These are phyloP conservation scores for Sphagnum magellanicum DNA, from an alignment of 228 moss, liverwort and hornwort species.

Conservation along the genomic window DNA sequence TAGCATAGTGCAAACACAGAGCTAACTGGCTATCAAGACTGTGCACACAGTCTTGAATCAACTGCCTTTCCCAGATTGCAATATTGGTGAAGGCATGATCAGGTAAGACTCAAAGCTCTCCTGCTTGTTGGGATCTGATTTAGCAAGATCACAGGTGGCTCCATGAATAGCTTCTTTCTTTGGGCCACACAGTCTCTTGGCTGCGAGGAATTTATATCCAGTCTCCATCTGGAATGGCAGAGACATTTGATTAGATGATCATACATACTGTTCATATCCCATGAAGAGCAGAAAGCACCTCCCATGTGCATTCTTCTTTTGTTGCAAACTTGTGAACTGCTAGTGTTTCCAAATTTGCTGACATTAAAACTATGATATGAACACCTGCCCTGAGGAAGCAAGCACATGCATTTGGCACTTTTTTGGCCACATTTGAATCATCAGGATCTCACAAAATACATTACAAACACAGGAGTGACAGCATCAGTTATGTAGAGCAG, in stretches of 20 bases:
- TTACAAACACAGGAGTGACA: no score
- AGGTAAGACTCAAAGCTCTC: constrained; percentile 6
- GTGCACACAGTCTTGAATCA: constrained; percentile 15
- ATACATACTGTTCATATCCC: no score
- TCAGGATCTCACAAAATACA: no score
- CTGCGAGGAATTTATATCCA: constrained; percentile 8
- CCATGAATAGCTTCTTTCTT: constrained; percentile 21
- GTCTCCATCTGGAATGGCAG: constrained; percentile 8
- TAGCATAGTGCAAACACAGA: neutral
- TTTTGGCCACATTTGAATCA: no score
- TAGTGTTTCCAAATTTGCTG: no score
- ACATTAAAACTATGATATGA: no score
- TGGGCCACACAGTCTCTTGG: constrained; percentile 20
- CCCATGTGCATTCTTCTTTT: no score
- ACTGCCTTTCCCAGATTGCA: constrained; percentile 14
- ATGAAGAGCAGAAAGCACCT: no score
- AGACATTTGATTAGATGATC: neutral
- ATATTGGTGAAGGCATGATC: constrained; percentile 10
- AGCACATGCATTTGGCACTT: no score
- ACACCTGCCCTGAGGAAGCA: no score
- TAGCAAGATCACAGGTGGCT: constrained; percentile 19
- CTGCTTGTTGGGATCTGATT: constrained; percentile 8
- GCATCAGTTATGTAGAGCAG: no score
- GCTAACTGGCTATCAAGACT: neutral
- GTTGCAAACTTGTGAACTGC: no score